Evolutionary conservation across 2,329 filamentous ascomycete species (phyloP), one percentile per base, ranked within the genome.

Genomic region (Fusarium sp.): DNA sequence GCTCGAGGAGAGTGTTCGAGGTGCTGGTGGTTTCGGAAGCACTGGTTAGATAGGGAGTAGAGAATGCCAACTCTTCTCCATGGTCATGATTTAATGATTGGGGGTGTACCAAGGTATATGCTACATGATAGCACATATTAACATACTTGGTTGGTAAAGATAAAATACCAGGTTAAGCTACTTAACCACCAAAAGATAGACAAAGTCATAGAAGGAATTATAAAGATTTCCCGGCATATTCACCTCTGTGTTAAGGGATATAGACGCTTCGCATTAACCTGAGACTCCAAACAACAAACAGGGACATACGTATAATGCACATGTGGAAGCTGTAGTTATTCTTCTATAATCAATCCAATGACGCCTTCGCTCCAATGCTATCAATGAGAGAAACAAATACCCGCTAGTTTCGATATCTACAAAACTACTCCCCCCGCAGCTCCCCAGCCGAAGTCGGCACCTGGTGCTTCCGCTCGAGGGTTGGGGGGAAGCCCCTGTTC

Each of bases 21-120:
- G 96, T 26, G 93, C 90, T 1, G 95, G 94, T 26, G 96, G 94
- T 2, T 97, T 97, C 77, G 94, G 94, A 56, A 97, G 93, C 80
- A 97, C 94, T 34, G 94, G 94, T 21, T 72, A 70, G 21, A 67
- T 10, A 11, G 21, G 13, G 8, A 57, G 28, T 39, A 30, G 45
- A 19, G n/a, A 26, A 67, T 44, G 23, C 31, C 50, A 37, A 50
- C 26, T 51, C 42, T 46, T 54, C 39, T 56, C 42, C 39, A 11
- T 16, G 34, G 26, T 39, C 34, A 71, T 53, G 65, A 67, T 43
- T 67, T 69, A 50, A 71, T 69, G 57, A 63, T 44, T 55, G 39
- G 25, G 23, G 41, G 12, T 28, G 43, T 46, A 16, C 19, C 41
- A 43, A 34, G 12, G n/a, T 51, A 6, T 26, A 23, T 41, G 48